phyloP scores from a whole-genome alignment of 2,329 filamentous ascomycete species.

The Periglandula ipomoeae region DNA sequence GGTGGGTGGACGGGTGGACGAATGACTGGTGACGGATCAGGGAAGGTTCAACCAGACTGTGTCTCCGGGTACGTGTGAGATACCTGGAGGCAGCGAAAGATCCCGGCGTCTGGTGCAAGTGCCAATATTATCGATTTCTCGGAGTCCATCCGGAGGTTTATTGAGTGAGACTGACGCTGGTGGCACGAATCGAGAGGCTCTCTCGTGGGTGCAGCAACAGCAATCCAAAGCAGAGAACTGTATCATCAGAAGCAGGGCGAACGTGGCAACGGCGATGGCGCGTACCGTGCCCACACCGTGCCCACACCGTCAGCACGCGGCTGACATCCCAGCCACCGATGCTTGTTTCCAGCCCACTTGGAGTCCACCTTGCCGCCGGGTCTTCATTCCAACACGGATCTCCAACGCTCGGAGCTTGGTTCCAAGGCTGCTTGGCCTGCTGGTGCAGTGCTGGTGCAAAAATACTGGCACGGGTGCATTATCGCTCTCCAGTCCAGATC shows the following conservation, averaged over 20 bases:
- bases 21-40: background rate
- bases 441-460: too few species aligned
- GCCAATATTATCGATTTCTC: too few species aligned
- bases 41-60: background rate
- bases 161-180: background rate
- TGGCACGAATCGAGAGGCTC: background rate
- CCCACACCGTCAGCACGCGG: background rate
- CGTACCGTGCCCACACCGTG: background rate
- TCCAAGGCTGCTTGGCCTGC: background rate
- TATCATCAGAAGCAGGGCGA: background rate
- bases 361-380: background rate
- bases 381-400: slow-evolving; percentile 4
- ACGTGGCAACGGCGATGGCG: background rate
- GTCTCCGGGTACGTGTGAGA: too few species aligned
- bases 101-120: too few species aligned
- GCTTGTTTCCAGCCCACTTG: background rate
- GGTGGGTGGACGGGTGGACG: background rate
- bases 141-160: background rate
- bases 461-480: background rate
- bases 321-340: background rate
- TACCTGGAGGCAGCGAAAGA: too few species aligned
- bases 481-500: background rate
- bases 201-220: background rate
- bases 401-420: background rate
- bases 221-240: too few species aligned